phyloP scores from a whole-genome alignment of 176 grass and related monocot species.

The Eragrostis nindensis region DNA sequence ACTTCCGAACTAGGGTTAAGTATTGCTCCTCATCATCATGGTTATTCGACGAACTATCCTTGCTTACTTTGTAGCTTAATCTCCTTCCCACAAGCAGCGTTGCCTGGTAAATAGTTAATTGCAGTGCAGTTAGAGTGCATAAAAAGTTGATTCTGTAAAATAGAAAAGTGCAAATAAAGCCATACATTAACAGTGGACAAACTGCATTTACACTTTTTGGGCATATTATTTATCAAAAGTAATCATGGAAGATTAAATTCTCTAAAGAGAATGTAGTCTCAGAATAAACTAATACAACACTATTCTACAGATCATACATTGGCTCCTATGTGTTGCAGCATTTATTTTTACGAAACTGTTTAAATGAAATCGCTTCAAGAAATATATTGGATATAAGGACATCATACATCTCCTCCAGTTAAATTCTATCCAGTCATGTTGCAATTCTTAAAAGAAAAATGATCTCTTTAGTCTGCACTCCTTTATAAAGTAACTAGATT shows the following conservation, averaged over 20 bases:
- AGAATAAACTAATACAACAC: not conserved
- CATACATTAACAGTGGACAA: not conserved
- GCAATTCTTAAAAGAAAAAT: not conserved
- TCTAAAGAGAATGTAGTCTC: not conserved
- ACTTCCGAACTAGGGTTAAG: constrained; percentile 67
- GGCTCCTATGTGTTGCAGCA: not conserved
- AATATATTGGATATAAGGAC: not conserved
- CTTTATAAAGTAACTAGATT: constrained; percentile 14
- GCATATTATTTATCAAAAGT: not conserved
- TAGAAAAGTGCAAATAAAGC: not conserved
- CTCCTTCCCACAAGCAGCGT: constrained; percentile 70
- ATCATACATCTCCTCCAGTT: not conserved
- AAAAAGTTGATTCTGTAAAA: not conserved
- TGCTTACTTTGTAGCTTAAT: constrained; percentile 71
- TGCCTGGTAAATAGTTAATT: constrained; percentile 47
- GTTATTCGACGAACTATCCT: constrained; percentile 36
- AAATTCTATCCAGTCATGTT: not conserved
- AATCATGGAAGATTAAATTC: not conserved
- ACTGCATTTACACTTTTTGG: not conserved
- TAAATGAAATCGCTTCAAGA: not conserved
- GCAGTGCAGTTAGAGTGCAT: constrained; percentile 30
- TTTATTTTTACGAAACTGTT: not conserved
- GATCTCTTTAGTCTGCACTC: not conserved
- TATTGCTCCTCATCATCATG: constrained; percentile 59
- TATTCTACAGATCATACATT: not conserved